Conservation (phyloP, 495 filamentous ascomycete genomes). For the Aspergillus ellipticus region DNA sequence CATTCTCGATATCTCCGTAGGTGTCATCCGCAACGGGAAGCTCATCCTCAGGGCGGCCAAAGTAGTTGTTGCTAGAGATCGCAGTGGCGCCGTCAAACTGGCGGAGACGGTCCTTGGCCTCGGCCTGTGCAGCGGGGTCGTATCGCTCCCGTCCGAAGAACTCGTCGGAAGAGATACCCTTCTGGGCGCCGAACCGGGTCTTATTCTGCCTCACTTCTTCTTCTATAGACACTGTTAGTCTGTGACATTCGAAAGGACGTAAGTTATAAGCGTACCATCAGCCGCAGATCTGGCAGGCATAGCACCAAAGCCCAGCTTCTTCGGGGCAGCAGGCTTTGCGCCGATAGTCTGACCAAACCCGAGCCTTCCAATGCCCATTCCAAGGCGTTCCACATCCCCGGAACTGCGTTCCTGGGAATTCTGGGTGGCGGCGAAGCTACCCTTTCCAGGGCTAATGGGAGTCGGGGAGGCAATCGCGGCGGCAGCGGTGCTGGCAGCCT, state of each 20-base stretch:
- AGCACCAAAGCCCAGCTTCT: slow-evolving; percentile 85
- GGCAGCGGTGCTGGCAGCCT: slow-evolving; percentile 48
- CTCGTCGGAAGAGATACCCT: slow-evolving; percentile 95
- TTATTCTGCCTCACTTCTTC: slow-evolving; percentile 38
- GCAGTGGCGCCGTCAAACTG: slow-evolving; percentile 89
- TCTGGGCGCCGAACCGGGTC: slow-evolving; percentile 73
- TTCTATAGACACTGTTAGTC: slow-evolving; percentile 21
- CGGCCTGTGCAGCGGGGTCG: slow-evolving; percentile 73
- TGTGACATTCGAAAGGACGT: slow-evolving; percentile 1
- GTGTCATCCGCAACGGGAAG: slow-evolving; percentile 54
- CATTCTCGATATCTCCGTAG: slow-evolving; percentile 85
- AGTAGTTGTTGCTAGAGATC: slow-evolving; percentile 96
- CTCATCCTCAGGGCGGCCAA: slow-evolving; percentile 82
- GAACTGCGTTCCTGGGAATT: slow-evolving; percentile 54
- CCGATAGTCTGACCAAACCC: slow-evolving; percentile 87
- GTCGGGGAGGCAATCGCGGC: slow-evolving; percentile 65
- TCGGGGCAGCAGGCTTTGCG: slow-evolving; percentile 60
- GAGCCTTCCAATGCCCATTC: slow-evolving; percentile 82
- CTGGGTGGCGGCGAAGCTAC: slow-evolving; percentile 55
- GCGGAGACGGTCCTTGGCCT: slow-evolving; percentile 81
- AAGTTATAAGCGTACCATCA: slow-evolving; percentile 56
- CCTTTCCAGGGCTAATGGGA: slow-evolving; percentile 63
- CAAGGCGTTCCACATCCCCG: slow-evolving; percentile 81
- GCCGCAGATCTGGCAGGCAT: slow-evolving; percentile 58
- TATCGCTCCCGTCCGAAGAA: slow-evolving; percentile 91